phyloP scores from a whole-genome alignment of 805 yeast species.

The Cyberlindnera nakhonratchasimensis region DNA sequence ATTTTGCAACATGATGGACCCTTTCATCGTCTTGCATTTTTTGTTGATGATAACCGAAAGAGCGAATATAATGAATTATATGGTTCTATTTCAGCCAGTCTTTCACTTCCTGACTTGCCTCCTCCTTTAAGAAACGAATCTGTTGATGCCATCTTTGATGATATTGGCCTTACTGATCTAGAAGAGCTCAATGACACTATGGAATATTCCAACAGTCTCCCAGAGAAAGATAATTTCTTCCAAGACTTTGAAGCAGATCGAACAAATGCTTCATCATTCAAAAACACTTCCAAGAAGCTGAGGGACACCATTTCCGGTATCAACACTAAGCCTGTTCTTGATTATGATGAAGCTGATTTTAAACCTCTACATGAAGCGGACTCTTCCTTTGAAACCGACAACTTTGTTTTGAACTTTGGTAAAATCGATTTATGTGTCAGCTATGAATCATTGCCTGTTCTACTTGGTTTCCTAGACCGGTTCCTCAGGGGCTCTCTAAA shows the following conservation, averaged over 20 bases:
- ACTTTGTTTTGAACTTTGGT: slow-evolving; percentile 52
- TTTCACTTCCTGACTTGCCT: slow-evolving; percentile 61
- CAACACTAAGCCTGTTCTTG: slow-evolving; percentile 12
- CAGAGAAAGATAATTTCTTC: slow-evolving; percentile 15
- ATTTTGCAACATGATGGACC: slow-evolving; percentile 74
- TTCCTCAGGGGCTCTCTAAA: slow-evolving; percentile 39
- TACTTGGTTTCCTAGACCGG: slow-evolving; percentile 36
- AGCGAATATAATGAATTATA: slow-evolving; percentile 45
- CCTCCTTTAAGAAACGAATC: slow-evolving; percentile 54
- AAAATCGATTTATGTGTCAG: slow-evolving; percentile 44
- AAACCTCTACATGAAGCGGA: slow-evolving; percentile 27
- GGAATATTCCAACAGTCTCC: background rate
- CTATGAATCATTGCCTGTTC: slow-evolving; percentile 39
- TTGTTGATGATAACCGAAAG: slow-evolving; percentile 51
- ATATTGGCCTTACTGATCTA: slow-evolving; percentile 14
- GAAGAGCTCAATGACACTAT: slow-evolving; percentile 5
- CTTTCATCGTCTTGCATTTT: slow-evolving; percentile 73
- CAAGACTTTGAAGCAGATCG: slow-evolving; percentile 19
- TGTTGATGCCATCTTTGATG: slow-evolving; percentile 32
- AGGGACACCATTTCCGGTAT: slow-evolving; percentile 22
- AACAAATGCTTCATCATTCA: background rate
- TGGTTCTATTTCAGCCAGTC: slow-evolving; percentile 55
- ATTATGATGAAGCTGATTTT: slow-evolving; percentile 21
- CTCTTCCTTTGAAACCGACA: slow-evolving; percentile 49
- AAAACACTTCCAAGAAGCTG: background rate